Conservation (phyloP, 345 rosid species). For the Melastoma malabathricum region DNA sequence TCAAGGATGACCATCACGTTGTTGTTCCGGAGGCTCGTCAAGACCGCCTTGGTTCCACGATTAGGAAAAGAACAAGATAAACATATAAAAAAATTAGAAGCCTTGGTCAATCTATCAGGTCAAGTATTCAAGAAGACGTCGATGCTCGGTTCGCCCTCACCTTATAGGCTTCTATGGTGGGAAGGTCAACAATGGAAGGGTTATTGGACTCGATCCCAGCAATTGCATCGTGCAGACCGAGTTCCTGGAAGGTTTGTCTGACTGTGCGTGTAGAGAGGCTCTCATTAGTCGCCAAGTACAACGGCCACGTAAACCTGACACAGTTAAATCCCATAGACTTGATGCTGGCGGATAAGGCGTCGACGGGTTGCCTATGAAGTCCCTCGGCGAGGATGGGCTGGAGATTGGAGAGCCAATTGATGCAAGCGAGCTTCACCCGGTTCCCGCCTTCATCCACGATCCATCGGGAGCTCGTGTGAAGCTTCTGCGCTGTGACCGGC, state of each 20-base stretch:
- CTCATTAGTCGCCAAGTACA: slow-evolving; percentile 17
- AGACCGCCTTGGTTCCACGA: too few relatives aligned
- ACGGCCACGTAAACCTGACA: slow-evolving; percentile 31
- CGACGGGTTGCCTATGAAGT: slow-evolving; percentile 23
- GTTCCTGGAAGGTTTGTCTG: too few relatives aligned
- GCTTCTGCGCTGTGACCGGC: background rate
- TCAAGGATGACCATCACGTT: slow-evolving; percentile 29
- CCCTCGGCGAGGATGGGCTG: slow-evolving; percentile 29
- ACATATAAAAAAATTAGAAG: too few relatives aligned
- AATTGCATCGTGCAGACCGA: too few relatives aligned
- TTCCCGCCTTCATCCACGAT: slow-evolving; percentile 5
- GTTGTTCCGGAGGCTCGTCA: slow-evolving; percentile 14
- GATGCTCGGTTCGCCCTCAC: too few relatives aligned
- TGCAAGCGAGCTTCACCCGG: slow-evolving; percentile 12
- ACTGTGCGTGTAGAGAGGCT: slow-evolving; percentile 14
- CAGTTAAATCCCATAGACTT: slow-evolving; percentile 27
- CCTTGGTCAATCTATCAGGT: too few relatives aligned
- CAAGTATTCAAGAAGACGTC: too few relatives aligned
- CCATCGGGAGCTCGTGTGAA: slow-evolving; percentile 10
- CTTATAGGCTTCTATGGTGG: too few relatives aligned
- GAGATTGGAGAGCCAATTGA: slow-evolving; percentile 17
- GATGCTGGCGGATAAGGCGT: slow-evolving; percentile 13
- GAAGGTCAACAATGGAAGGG: too few relatives aligned
- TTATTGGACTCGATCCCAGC: too few relatives aligned
- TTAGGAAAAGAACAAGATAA: too few relatives aligned